Conservation (phyloP, 148 eudicot species). For the Spergularia marina region DNA sequence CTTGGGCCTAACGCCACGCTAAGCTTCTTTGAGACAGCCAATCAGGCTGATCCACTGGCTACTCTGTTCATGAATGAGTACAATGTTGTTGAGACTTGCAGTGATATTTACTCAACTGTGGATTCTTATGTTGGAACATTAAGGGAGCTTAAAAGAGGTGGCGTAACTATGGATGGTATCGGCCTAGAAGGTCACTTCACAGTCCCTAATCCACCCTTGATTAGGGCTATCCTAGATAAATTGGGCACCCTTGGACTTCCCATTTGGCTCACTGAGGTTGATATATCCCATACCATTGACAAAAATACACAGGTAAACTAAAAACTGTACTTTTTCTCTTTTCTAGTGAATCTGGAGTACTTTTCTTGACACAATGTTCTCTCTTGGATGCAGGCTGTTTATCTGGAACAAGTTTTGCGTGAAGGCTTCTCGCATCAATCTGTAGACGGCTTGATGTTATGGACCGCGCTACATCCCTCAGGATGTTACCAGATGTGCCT, state of each 20-base stretch:
- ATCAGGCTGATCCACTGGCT: conserved; percentile 62
- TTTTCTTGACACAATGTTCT: not conserved
- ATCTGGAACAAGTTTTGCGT: conserved; percentile 62
- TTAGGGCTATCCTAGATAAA: conserved; percentile 74
- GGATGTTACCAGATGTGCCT: conserved; percentile 95
- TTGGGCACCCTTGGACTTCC: conserved; percentile 70
- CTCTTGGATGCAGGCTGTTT: conserved; percentile 43
- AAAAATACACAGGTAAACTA: conserved; percentile 56
- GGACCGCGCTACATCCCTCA: conserved; percentile 60
- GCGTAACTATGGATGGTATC: conserved; percentile 71
- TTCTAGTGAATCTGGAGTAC: no score
- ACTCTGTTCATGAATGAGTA: conserved; percentile 79
- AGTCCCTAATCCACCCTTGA: conserved; percentile 68
- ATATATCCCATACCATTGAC: conserved; percentile 51
- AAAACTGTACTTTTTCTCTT: no score
- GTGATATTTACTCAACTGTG: conserved; percentile 58
- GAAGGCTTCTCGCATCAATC: conserved; percentile 76
- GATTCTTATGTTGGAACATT: conserved; percentile 56
- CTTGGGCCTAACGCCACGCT: conserved; percentile 69
- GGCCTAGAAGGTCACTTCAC: conserved; percentile 77
- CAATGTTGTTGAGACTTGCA: conserved; percentile 84
- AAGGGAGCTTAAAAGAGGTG: conserved; percentile 54
- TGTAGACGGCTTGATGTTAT: conserved; percentile 72
- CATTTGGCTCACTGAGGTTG: conserved; percentile 90
- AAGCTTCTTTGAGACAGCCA: conserved; percentile 52